Percentiles rank a stretch among this genome's conserved stretches.
These are phyloP conservation scores for Hypoxylon sp. DNA, from an alignment of 2,329 filamentous ascomycete genomes.

Conservation along the genomic window DNA sequence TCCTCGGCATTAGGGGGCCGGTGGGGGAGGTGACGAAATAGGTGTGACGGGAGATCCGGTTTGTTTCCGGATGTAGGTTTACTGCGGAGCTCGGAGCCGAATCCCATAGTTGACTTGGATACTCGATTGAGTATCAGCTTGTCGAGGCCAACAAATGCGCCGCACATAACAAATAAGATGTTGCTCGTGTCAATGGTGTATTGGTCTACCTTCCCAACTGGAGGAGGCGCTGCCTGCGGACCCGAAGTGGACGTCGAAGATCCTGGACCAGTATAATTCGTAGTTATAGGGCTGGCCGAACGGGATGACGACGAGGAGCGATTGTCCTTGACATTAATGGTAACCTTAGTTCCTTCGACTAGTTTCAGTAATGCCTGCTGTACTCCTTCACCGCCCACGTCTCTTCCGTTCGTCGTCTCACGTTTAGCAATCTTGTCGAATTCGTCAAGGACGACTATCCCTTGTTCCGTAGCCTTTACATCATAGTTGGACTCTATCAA, in stretches of 20 bases:
- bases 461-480: constrained; percentile 84
- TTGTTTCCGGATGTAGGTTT: constrained; percentile 64
- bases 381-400: constrained; percentile 96
- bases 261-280: constrained; percentile 65
- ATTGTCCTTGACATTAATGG: constrained; percentile 88
- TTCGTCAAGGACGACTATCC: constrained; percentile 96
- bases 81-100: constrained; percentile 85
- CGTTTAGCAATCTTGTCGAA: constrained; percentile 96
- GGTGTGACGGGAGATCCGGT: constrained; percentile 75
- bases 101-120: constrained; percentile 87
- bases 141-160: constrained; percentile 93
- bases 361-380: constrained; percentile 97
- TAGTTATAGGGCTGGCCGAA: constrained; percentile 66
- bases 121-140: constrained; percentile 91
- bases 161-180: constrained; percentile 96
- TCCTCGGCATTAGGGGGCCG: constrained; percentile 57
- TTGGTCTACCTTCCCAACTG: constrained; percentile 70
- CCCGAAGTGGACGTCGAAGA: constrained; percentile 60
- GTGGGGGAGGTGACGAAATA: constrained; percentile 71
- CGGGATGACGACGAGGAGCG: constrained; percentile 65
- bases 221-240: constrained; percentile 61
- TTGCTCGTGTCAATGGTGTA: constrained; percentile 92
- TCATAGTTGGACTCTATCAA: constrained; percentile 93
- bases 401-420: constrained; percentile 89
- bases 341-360: constrained; percentile 94